Base-by-base conservation (phyloP, 2,329 filamentous ascomycete species). In the Iodosphaeria phyllophila region DNA sequence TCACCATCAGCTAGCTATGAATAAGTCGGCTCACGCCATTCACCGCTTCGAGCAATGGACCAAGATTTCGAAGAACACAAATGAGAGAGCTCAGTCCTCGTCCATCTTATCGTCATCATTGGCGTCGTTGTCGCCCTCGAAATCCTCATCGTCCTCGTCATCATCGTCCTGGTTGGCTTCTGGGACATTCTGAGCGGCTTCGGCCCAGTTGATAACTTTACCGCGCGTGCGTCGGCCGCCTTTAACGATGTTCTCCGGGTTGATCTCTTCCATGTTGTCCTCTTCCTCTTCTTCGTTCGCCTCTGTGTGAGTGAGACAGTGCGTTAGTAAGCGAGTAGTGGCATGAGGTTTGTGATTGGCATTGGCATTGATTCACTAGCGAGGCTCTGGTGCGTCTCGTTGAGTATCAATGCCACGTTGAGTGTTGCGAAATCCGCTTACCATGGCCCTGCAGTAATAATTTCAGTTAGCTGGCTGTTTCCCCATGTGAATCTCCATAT, bases 141-240 rank as follows among this genome's bases (percentile, higher is more conserved):
- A 68, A 43, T 73, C 57, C 46, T 74, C 74, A 40, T 62, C 69
- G 22, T 71, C 75, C 22, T 77, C 77, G 0, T 89, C 77, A 22
- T 83, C 80, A 16, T 86, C 74, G 9, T 80, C 77, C 5, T 84
- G 77, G 6, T 78, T 73, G n/a, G 71, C 67, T 34, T 61, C 67
- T 23, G 67, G 70, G 40, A 77, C 66, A 51, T 92, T 72, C 52
- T 77, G 64, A 14, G 80, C 82, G 12, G 84, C 84, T 59, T 92
- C 83, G 42, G 77, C 76, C 54, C 80, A 95, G 62, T 95, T 80
- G 48, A 95, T 93, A 44, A 73, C 65, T 52, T 80, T 79, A 46
- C 84, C 84, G 44, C 86, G 86, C 34, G 86, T 95, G 51, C 89
- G 86, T 41, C 74, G 69, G 34, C 74, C 74, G 35, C 62, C 65